Conservation (phyloP, 768 basidiomycete genomes). For the Rhodosporidiobolus sp. region DNA sequence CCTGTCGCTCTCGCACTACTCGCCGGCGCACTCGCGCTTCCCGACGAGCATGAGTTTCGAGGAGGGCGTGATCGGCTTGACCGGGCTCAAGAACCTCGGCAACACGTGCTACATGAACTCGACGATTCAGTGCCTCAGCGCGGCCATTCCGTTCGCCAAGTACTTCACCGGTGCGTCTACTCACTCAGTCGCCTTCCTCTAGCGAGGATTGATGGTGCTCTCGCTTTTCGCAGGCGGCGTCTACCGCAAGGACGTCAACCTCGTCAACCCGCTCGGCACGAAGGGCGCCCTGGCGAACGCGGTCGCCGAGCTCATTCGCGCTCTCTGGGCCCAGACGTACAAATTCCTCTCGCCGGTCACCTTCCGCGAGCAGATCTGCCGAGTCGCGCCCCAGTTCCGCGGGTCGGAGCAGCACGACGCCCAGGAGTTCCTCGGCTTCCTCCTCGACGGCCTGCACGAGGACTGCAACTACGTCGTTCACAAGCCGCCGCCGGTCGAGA, state of each 20-base stretch:
- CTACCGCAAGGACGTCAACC: constrained; percentile 61
- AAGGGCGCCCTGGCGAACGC: constrained; percentile 75
- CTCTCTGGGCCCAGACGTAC: constrained; percentile 83
- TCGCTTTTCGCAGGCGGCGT: constrained; percentile 45
- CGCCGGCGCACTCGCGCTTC: constrained; percentile 25
- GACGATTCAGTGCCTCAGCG: constrained; percentile 91
- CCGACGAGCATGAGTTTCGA: constrained; percentile 27
- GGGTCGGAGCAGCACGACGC: constrained; percentile 95
- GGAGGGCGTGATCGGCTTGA: constrained; percentile 43
- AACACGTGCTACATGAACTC: constrained; percentile 99
- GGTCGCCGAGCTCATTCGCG: constrained; percentile 76
- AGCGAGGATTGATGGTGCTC: no score
- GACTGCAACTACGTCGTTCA: constrained; percentile 85
- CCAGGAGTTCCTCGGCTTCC: constrained; percentile 94
- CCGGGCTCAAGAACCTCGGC: constrained; percentile 87
- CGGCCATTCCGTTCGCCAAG: constrained; percentile 84
- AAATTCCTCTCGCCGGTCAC: constrained; percentile 74
- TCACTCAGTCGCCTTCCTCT: no score
- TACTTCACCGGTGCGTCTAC: constrained; percentile 75
- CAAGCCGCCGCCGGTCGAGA: constrained; percentile 70
- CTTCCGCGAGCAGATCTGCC: constrained; percentile 85
- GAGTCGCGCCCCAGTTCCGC: constrained; percentile 67
- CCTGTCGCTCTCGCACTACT: constrained; percentile 25
- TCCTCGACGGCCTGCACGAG: constrained; percentile 94
- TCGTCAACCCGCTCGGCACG: constrained; percentile 77